Evolutionary conservation across 1,284 basidiomycete genomes (phyloP), one percentile per base, ranked within the genome.

Genomic region (Heterobasidion irregulare): DNA sequence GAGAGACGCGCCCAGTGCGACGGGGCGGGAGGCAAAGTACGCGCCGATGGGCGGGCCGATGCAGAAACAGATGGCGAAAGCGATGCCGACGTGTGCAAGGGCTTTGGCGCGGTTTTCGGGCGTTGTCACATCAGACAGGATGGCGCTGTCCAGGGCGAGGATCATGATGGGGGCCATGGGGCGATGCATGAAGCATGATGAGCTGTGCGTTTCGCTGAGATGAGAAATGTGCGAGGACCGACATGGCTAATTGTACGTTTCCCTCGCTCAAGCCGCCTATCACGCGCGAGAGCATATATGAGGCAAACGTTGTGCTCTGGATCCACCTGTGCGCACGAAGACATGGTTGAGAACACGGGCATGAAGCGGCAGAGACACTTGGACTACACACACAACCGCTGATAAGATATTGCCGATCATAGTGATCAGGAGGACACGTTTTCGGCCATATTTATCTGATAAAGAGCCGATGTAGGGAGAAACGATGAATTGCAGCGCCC

Each of bases 381-480:
- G 15, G 19, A 38, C 44, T n/a, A 74, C 88, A 59, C 68, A 91
- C 86, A 92, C 76, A 16, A 88, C 60, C 2, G 92, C 92, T 16
- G 90, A 93, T 32, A 91, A 66, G 26, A 96, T 84, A 65, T 97
- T 97, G n/a, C 94, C 94, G 53, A 87, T 71, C 94, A 97, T 95
- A 0, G 87, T 90, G 33, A 84, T 65, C 44, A 97, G 75, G 2
- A 97, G 76, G 18, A 96, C 75, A 18, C 77, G 82, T 66, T 87
- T 91, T 10, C 94, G 83, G 0, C 94, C 94, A 74, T 92, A 90
- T 64, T 80, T 83, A 71, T 97, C 94, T 50, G 88, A 91, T 32
- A 92, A 70, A 0, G 82, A 72, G 10, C 94, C 94, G 54, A 97
- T 90, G 60, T 77, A 75, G 0, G 94, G 94, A 2, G 92, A 91